Evolutionary conservation across 2,329 filamentous ascomycete genomes (phyloP).

Genomic region (Colletotrichum falcatum): DNA sequence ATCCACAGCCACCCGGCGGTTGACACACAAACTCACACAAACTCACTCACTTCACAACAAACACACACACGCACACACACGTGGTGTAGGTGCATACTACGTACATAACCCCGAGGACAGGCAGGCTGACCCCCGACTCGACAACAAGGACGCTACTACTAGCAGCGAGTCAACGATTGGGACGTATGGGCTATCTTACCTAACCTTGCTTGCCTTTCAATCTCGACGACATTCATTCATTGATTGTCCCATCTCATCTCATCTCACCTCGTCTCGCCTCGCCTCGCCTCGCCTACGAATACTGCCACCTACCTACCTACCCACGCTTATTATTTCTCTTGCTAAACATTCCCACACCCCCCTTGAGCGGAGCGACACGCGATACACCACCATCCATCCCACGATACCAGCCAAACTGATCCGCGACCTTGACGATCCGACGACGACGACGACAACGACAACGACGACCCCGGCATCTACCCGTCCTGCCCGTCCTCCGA

Average conservation of each 20-base stretch:
- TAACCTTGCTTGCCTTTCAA: conserved; percentile 16
- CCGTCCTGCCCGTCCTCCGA: conserved; percentile 2
- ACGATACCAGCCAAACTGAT: conserved; percentile 8
- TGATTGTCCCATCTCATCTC: conserved; percentile 14
- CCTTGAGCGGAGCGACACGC: no score
- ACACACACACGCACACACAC: no score
- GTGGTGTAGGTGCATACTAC: no score
- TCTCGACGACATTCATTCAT: conserved; percentile 31
- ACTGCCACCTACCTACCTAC: no score
- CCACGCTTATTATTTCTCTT: conserved; percentile 16
- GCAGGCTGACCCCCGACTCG: not conserved
- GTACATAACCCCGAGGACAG: no score
- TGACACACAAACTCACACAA: conserved; percentile 2
- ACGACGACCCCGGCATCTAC: conserved; percentile 23
- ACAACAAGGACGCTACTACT: not conserved
- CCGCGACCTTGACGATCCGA: not conserved
- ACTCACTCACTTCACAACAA: no score
- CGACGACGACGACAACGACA: not conserved
- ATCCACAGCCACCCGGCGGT: no score
- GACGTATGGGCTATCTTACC: not conserved
- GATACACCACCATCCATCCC: not conserved
- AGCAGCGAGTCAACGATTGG: conserved; percentile 9
- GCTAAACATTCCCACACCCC: not conserved
- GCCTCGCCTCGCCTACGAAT: no score
- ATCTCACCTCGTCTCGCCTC: no score